These are phyloP conservation scores for Bolboschoenus planiculmis DNA, from an alignment of 176 grass and related monocot species.

Conservation along the genomic window DNA sequence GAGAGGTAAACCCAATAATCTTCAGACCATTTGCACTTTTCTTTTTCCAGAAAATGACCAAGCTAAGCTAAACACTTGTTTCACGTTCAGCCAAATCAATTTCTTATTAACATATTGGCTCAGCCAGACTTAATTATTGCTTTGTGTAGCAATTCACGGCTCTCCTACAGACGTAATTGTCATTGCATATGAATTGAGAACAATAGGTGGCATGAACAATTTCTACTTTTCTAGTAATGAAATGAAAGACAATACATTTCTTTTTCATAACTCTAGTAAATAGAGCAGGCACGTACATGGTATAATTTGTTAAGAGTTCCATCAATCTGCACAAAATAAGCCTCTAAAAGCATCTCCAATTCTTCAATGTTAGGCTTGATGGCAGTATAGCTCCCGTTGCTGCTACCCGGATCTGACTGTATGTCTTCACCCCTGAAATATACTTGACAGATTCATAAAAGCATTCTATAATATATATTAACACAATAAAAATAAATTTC, in stretches of 20 bases:
- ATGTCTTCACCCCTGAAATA: conserved; percentile 61
- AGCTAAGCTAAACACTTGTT: background rate
- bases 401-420: conserved; percentile 45
- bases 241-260: background rate
- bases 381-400: conserved; percentile 49
- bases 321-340: conserved; percentile 92
- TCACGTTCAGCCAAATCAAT: background rate
- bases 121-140: background rate
- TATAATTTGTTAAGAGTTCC: conserved; percentile 85
- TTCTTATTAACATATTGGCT: background rate
- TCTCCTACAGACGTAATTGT: background rate
- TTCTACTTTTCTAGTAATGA: background rate
- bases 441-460: background rate
- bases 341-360: conserved; percentile 87
- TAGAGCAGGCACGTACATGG: conserved; percentile 40
- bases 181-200: background rate
- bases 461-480: background rate
- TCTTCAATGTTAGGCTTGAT: conserved; percentile 85
- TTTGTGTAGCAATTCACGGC: background rate
- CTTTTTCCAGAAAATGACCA: background rate
- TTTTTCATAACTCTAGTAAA: background rate
- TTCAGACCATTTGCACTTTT: background rate
- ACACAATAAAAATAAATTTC: background rate
- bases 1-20: background rate
- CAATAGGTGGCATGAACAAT: background rate